Base-by-base conservation (phyloP, 2,329 filamentous ascomycete genomes). In the Capronia americana region DNA sequence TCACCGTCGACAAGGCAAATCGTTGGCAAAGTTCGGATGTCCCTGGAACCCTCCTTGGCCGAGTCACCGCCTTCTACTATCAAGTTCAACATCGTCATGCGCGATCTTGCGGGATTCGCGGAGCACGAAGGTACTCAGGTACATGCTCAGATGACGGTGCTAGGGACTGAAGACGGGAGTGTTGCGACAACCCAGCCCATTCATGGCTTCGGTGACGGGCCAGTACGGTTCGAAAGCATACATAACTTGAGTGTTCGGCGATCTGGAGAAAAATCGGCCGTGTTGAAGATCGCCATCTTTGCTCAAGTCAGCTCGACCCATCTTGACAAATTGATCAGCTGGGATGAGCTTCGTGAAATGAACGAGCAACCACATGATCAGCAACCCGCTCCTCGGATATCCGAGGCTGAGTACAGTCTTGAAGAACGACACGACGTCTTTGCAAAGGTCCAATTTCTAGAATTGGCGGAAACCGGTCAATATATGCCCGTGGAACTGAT, bases 31-130 rank as follows among this genome's bases (percentile, higher is more conserved):
- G 87, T 99, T 71, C 92, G 93, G 74, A 82, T 99, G 44, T 94
- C 94, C 0, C 82, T 99, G 6, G 95, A 99, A 75, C 95, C 95
- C 14, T 98, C 94, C 0, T 94, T 92, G 56, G 93, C 94, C 1
- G 90, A 96, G 74, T 94, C 93, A 3, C 95, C 95, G 14, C 91
- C 92, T 12, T 95, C 92, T 65, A 97, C 92, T 2, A 82, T 98
- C 65, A 99, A 98, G 77, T 99, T 99, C 81, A 99, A 98, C 74
- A 93, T 98, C 4, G 93, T 98, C 34, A 97, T 99, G 92, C 93
- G 96, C 75, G 93, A 98, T 75, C 87, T 99, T 80, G 82, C 95
- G 41, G 95, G 95, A 0, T 99, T 99, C 73, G 91, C 95, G 0
- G 95, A 99, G 79, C 88, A 94, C 69, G 95, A 99, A 81, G 95